These are phyloP conservation scores for Rosa persica DNA, from an alignment of 306 rosid genomes.

Conservation along the genomic window DNA sequence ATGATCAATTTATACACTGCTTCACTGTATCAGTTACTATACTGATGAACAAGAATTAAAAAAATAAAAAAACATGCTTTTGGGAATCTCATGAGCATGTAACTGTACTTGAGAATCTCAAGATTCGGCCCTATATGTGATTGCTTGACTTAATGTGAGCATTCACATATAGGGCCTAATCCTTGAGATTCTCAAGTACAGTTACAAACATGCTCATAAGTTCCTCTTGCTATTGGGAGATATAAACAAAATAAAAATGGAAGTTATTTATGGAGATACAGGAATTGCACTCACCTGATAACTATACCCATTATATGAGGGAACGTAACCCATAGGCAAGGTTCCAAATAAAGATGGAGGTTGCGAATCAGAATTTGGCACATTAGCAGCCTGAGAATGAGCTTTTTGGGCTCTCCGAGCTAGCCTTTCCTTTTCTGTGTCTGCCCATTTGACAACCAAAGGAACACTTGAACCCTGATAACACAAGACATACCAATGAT, in stretches of 20 bases:
- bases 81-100: neutral
- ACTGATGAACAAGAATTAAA: neutral
- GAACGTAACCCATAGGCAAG: slow-evolving; percentile 82
- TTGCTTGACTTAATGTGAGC: neutral
- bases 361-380: slow-evolving; percentile 64
- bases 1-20: slow-evolving; percentile 22
- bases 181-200: neutral
- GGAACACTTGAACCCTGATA: slow-evolving; percentile 93
- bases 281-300: slow-evolving; percentile 64
- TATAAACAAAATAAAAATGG: no score
- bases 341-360: slow-evolving; percentile 92
- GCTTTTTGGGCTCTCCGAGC: slow-evolving; percentile 98
- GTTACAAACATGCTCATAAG: neutral
- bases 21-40: slow-evolving; percentile 1
- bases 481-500: slow-evolving; percentile 29
- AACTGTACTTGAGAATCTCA: slow-evolving; percentile 10
- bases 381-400: slow-evolving; percentile 75
- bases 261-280: no score
- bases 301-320: slow-evolving; percentile 92
- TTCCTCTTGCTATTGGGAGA: no score
- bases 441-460: slow-evolving; percentile 99
- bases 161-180: neutral
- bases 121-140: neutral
- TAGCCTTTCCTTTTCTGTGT: slow-evolving; percentile 97
- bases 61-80: no score